Evolutionary conservation across 139 green algal genomes (phyloP).

Genomic region (Coccomyxa sp.): DNA sequence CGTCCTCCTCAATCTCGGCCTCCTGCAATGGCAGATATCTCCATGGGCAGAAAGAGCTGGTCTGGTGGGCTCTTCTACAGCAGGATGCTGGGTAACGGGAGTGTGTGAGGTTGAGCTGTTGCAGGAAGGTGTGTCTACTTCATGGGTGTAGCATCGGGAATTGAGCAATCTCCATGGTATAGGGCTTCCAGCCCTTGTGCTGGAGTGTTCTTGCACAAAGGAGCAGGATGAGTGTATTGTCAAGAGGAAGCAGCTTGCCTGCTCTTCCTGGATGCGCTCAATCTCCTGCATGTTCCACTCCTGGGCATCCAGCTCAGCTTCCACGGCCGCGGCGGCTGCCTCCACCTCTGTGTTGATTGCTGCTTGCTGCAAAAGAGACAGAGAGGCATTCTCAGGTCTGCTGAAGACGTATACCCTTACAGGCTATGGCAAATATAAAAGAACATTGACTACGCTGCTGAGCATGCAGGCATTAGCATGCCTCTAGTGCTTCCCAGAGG

Average conservation of each 20-base stretch:
- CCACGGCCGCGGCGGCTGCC: constrained; percentile 1
- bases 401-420: neutral
- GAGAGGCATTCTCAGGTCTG: neutral
- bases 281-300: constrained; percentile 70
- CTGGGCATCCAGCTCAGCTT: constrained; percentile 18
- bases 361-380: neutral
- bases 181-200: neutral
- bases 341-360: constrained; percentile 20
- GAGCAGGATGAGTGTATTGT: too few relatives aligned
- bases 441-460: too few relatives aligned
- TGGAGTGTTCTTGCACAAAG: neutral
- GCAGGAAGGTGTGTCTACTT: neutral
- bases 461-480: too few relatives aligned
- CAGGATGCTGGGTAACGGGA: neutral
- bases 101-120: neutral
- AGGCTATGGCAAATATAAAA: neutral
- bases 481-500: too few relatives aligned
- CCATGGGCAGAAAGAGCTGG: neutral
- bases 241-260: constrained; percentile 4
- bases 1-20: constrained; percentile 51
- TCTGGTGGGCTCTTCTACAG: neutral
- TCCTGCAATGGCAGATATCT: constrained; percentile 14
- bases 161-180: neutral
- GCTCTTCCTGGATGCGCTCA: constrained; percentile 49
- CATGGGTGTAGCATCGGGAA: neutral